These are phyloP conservation scores for Canna indica DNA, from an alignment of 176 grass and related monocot species.

Conservation along the genomic window DNA sequence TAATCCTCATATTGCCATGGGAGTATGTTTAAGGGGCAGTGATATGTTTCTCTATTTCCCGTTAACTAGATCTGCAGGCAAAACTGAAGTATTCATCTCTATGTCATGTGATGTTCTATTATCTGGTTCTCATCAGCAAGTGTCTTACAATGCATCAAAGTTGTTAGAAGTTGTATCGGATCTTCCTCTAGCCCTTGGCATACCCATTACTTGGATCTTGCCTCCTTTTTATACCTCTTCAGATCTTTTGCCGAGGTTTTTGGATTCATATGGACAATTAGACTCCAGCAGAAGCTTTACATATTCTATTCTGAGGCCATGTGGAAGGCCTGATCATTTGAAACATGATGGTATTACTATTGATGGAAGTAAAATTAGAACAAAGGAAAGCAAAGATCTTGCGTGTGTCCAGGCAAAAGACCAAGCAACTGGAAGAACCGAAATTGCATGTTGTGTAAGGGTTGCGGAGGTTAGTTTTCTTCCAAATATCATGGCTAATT, in stretches of 20 bases:
- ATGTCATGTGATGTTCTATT: constrained; percentile 70
- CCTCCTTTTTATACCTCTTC: constrained; percentile 74
- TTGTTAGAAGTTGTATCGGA: constrained; percentile 64
- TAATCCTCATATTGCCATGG: not conserved
- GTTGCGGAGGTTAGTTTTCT: constrained; percentile 66
- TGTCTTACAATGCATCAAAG: constrained; percentile 67
- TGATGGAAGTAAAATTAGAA: constrained; percentile 67
- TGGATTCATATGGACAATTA: constrained; percentile 29
- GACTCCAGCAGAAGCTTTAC: constrained; percentile 30
- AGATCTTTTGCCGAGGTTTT: constrained; percentile 53
- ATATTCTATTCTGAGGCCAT: constrained; percentile 60
- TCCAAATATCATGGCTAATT: not conserved
- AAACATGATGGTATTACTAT: constrained; percentile 43
- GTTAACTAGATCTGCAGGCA: constrained; percentile 63
- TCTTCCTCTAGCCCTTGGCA: constrained; percentile 70
- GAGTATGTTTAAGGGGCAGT: not conserved
- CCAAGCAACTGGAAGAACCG: constrained; percentile 63
- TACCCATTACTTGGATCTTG: constrained; percentile 76
- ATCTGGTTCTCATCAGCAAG: constrained; percentile 40
- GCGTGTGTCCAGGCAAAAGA: constrained; percentile 87
- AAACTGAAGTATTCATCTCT: constrained; percentile 64
- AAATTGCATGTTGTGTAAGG: constrained; percentile 88
- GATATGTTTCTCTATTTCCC: not conserved
- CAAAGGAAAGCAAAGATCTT: constrained; percentile 55
- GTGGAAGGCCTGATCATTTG: constrained; percentile 34